phyloP scores from a whole-genome alignment of 331 rosid species.

The Pyrus hybrid region DNA sequence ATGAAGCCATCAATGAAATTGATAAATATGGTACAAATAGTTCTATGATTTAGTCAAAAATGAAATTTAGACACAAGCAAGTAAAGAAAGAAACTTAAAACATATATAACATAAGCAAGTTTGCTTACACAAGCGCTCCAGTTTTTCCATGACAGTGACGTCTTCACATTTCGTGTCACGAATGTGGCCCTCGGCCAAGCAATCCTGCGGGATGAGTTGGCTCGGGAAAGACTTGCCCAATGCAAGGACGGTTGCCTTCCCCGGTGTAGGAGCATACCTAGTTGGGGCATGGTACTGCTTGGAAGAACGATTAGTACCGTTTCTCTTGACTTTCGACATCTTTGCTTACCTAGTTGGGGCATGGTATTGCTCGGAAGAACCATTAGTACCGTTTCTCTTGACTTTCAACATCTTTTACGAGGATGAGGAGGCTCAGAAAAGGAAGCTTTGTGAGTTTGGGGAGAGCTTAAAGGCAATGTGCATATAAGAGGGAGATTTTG shows the following conservation, averaged over 20 bases:
- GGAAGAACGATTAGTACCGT: slow-evolving; percentile 15
- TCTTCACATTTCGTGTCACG: slow-evolving; percentile 82
- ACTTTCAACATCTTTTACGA: slow-evolving; percentile 15
- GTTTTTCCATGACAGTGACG: slow-evolving; percentile 57
- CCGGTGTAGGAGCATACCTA: slow-evolving; percentile 46
- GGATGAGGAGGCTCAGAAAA: neutral
- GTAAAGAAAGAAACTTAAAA: neutral
- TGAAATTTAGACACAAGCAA: neutral
- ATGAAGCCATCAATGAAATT: neutral
- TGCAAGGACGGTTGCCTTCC: slow-evolving; percentile 82
- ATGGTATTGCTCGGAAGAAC: no score
- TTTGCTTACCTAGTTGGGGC: no score
- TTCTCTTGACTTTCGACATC: slow-evolving; percentile 37
- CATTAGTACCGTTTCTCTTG: no score
- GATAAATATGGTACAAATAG: neutral
- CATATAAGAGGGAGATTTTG: slow-evolving; percentile 30
- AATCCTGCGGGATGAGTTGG: slow-evolving; percentile 85
- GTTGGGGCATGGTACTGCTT: slow-evolving; percentile 3
- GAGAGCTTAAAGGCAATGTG: neutral
- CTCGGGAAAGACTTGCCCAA: slow-evolving; percentile 84
- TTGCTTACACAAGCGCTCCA: slow-evolving; percentile 86
- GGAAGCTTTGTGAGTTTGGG: slow-evolving; percentile 1
- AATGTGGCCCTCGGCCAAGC: slow-evolving; percentile 87
- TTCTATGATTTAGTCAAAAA: neutral
- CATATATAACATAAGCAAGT: neutral